A percentile compares a stretch with the other conserved stretches of the same genome.
Evolutionary conservation across 192 early-diverging fungal genomes (phyloP).

Genomic region (Coemansia sp.): DNA sequence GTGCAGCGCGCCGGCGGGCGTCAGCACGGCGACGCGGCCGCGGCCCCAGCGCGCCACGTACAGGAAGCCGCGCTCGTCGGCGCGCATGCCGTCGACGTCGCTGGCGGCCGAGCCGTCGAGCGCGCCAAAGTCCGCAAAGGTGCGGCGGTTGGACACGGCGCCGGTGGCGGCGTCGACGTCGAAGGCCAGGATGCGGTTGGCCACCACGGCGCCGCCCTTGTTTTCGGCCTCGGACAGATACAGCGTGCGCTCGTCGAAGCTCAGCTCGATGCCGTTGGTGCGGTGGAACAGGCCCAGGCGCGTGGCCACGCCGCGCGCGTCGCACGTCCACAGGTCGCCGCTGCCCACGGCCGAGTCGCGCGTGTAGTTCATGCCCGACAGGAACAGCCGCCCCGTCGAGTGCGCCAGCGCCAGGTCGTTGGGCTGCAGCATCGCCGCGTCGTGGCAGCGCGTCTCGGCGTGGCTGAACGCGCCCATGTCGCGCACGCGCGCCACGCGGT

Average conservation of each 20-base stretch:
- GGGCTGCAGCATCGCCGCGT: constrained; percentile 35
- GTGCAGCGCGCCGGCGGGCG: constrained; percentile 28
- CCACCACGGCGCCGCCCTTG: constrained; percentile 20
- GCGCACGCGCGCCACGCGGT: constrained; percentile 32
- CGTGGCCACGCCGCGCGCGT: constrained; percentile 18
- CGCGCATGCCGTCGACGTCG: constrained; percentile 55
- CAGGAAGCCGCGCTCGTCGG: constrained; percentile 50
- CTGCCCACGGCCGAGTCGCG: constrained; percentile 26
- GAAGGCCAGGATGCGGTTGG: constrained; percentile 48
- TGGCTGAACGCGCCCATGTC: background rate
- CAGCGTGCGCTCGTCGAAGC: constrained; percentile 47
- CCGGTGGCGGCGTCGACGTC: constrained; percentile 38
- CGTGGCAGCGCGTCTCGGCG: constrained; percentile 25
- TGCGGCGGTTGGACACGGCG: constrained; percentile 8
- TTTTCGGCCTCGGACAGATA: constrained; percentile 54
- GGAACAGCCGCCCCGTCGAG: constrained; percentile 21
- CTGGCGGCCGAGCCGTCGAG: constrained; percentile 35
- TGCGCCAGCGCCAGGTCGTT: constrained; percentile 48
- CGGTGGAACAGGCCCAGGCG: constrained; percentile 31
- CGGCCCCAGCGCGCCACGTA: constrained; percentile 52
- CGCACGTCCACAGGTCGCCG: constrained; percentile 53
- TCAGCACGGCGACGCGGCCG: constrained; percentile 47
- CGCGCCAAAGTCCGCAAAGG: constrained; percentile 43
- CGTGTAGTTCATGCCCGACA: constrained; percentile 40
- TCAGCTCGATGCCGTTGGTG: constrained; percentile 56